These are phyloP conservation scores for Xerocomellus dryophilus DNA, from an alignment of 768 basidiomycete genomes.

Conservation along the genomic window DNA sequence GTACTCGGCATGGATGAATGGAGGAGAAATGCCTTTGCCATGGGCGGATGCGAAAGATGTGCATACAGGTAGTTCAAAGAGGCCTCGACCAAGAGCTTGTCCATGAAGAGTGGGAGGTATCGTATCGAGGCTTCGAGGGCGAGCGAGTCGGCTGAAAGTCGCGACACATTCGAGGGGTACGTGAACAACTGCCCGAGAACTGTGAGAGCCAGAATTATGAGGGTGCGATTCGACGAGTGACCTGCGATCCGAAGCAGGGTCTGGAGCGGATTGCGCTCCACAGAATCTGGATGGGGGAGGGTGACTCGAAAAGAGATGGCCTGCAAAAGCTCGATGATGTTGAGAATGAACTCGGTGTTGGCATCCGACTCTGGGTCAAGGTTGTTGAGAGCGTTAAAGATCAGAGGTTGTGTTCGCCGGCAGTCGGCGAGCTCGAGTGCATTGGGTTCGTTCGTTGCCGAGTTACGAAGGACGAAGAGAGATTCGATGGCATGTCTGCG, in stretches of 20 bases:
- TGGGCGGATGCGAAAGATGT: conserved; percentile 68
- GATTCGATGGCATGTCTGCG: conserved; percentile 82
- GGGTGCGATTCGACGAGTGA: conserved; percentile 65
- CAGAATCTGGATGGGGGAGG: conserved; percentile 35
- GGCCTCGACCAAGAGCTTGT: conserved; percentile 67
- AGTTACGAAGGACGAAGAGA: conserved; percentile 83
- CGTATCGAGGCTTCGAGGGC: conserved; percentile 62
- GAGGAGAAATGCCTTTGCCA: conserved; percentile 75
- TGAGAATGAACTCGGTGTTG: conserved; percentile 68
- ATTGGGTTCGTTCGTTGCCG: conserved; percentile 67
- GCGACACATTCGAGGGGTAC: conserved; percentile 53
- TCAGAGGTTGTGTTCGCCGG: conserved; percentile 60
- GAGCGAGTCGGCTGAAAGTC: conserved; percentile 53
- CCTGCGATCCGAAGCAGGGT: conserved; percentile 55
- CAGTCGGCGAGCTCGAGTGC: conserved; percentile 56
- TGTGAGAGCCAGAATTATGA: conserved; percentile 64
- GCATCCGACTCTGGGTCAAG: conserved; percentile 61
- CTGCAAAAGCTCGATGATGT: conserved; percentile 70
- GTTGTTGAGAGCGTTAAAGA: conserved; percentile 62
- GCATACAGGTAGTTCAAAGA: conserved; percentile 72
- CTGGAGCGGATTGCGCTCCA: conserved; percentile 50
- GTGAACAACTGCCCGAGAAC: conserved; percentile 62
- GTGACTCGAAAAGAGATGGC: conserved; percentile 49
- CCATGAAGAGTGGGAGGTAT: conserved; percentile 70
- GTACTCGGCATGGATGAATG: conserved; percentile 69